phyloP scores from a whole-genome alignment of 2,329 filamentous ascomycete genomes.

The Xylaria multiplex region DNA sequence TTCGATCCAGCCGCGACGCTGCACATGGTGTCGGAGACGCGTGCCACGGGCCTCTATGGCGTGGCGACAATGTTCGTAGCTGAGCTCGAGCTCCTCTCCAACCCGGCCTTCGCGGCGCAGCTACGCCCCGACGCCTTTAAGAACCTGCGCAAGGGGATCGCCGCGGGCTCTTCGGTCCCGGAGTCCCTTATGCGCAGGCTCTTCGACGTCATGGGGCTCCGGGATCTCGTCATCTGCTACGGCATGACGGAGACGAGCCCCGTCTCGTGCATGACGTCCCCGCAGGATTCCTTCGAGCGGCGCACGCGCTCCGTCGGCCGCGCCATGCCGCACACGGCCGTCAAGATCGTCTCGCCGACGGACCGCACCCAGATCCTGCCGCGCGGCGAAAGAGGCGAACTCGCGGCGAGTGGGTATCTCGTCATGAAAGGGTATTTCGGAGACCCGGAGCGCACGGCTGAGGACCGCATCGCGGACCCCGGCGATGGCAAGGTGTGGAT shows the following conservation, averaged over 20 bases:
- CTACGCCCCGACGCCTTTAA: slow-evolving; percentile 46
- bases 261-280: slow-evolving; percentile 83
- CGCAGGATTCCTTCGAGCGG: slow-evolving; percentile 76
- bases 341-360: slow-evolving; percentile 78
- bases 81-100: slow-evolving; percentile 79
- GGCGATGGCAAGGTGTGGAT: slow-evolving; percentile 73
- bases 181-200: slow-evolving; percentile 81
- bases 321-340: slow-evolving; percentile 81
- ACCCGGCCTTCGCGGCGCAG: slow-evolving; percentile 48
- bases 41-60: slow-evolving; percentile 78
- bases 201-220: slow-evolving; percentile 77
- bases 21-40: slow-evolving; percentile 61
- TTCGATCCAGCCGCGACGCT: slow-evolving; percentile 84
- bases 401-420: slow-evolving; percentile 84
- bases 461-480: slow-evolving; percentile 62
- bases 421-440: slow-evolving; percentile 92
- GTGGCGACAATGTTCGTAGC: slow-evolving; percentile 96
- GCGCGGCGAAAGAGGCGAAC: slow-evolving; percentile 76
- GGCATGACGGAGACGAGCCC: slow-evolving; percentile 93
- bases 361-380: slow-evolving; percentile 70
- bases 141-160: slow-evolving; percentile 85
- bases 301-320: slow-evolving; percentile 80
- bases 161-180: slow-evolving; percentile 86
- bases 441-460: slow-evolving; percentile 74
- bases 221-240: slow-evolving; percentile 91